phyloP scores from a whole-genome alignment of 345 rosid genomes.

The Rubroshorea leprosula region DNA sequence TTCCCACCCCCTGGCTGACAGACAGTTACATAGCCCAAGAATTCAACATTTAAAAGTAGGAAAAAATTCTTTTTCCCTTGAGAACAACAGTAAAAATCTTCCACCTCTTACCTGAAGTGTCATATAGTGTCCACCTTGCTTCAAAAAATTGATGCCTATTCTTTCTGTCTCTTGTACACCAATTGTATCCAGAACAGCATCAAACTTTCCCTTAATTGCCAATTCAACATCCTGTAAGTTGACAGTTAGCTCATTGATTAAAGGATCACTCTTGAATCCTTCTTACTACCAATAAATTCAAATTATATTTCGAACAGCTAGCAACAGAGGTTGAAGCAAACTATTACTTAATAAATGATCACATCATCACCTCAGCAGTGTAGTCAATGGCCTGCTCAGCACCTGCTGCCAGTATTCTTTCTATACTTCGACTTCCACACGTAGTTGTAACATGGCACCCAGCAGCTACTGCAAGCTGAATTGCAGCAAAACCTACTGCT shows the following conservation, averaged over 20 bases:
- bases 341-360: conserved; percentile 5
- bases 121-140: conserved; percentile 88
- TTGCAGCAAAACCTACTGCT: conserved; percentile 90
- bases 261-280: neutral
- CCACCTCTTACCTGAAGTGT: conserved; percentile 64
- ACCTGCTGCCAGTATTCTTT: conserved; percentile 61
- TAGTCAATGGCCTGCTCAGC: conserved; percentile 92
- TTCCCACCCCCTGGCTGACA: no score
- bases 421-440: conserved; percentile 66
- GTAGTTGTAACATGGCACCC: conserved; percentile 79
- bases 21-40: neutral
- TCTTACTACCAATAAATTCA: neutral
- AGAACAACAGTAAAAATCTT: conserved; percentile 8
- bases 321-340: neutral
- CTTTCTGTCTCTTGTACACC: conserved; percentile 88
- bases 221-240: conserved; percentile 63
- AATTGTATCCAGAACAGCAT: conserved; percentile 91
- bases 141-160: conserved; percentile 63
- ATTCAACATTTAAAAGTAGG: neutral
- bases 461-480: conserved; percentile 73
- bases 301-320: conserved; percentile 6
- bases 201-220: conserved; percentile 79
- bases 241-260: conserved; percentile 10
- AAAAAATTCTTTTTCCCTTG: neutral
- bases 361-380: conserved; percentile 52